A percentile compares a stretch with the other conserved stretches of the same genome.
phyloP scores from a whole-genome alignment of 495 filamentous ascomycete genomes.

The Aspergillus wentii region DNA sequence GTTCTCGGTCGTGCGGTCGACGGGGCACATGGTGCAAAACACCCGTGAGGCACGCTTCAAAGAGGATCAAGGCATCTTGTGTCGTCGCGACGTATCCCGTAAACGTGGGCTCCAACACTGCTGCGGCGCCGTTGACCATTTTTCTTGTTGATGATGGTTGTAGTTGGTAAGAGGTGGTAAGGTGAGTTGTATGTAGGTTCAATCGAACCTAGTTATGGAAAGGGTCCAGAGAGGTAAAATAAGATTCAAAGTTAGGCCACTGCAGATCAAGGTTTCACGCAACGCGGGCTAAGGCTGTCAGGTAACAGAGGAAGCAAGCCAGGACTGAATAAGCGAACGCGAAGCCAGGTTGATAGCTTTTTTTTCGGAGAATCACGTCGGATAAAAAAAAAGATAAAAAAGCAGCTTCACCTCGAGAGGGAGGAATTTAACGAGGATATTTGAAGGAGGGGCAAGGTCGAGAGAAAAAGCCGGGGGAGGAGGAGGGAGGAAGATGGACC shows the following conservation, averaged over 20 bases:
- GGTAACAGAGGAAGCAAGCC: neutral
- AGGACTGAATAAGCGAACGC: too few relatives aligned
- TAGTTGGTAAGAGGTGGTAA: neutral
- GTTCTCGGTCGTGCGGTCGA: conserved; percentile 80
- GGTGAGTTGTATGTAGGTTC: conserved; percentile 13
- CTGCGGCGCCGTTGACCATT: conserved; percentile 43
- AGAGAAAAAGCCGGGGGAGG: neutral
- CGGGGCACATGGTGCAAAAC: conserved; percentile 67
- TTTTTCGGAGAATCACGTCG: too few relatives aligned
- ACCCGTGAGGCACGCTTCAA: conserved; percentile 69
- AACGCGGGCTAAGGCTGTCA: conserved; percentile 1
- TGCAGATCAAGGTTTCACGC: conserved; percentile 15
- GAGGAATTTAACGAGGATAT: too few relatives aligned
- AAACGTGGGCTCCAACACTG: conserved; percentile 54
- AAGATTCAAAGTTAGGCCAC: conserved; percentile 14
- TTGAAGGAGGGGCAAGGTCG: neutral
- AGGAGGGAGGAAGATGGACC: conserved; percentile 7
- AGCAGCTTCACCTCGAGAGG: too few relatives aligned
- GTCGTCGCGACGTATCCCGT: conserved; percentile 65
- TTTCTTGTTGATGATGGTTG: conserved; percentile 12
- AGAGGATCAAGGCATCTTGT: conserved; percentile 69
- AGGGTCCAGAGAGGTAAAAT: conserved; percentile 12
- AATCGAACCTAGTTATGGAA: conserved; percentile 21
- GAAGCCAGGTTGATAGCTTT: too few relatives aligned
- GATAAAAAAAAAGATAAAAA: too few relatives aligned